Percentiles rank a stretch among this genome's conserved stretches.
Conservation (phyloP, 179 eudicot genomes). For the Drosera spatulata region DNA sequence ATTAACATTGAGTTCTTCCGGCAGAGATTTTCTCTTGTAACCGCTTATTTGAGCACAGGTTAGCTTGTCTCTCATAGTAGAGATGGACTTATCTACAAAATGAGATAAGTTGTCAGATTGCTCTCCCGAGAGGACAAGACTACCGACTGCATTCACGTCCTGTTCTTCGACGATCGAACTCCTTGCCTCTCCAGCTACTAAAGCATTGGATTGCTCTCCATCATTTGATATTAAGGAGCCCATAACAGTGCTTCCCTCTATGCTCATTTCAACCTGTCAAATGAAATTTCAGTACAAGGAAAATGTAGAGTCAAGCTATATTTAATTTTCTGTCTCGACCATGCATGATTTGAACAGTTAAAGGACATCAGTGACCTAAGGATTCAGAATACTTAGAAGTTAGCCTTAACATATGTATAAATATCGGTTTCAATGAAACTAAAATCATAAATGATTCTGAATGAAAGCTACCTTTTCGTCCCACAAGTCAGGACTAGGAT, state of each 20-base stretch:
- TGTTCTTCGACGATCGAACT: slow-evolving; percentile 13
- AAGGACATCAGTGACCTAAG: background rate
- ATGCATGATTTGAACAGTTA: no score
- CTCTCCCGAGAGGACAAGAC: slow-evolving; percentile 7
- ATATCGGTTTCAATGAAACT: background rate
- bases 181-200: slow-evolving; percentile 12
- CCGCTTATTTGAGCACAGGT: slow-evolving; percentile 10
- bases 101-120: slow-evolving; percentile 7
- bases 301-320: background rate
- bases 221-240: slow-evolving; percentile 10
- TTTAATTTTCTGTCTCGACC: no score
- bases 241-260: slow-evolving; percentile 11
- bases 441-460: background rate
- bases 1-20: slow-evolving; percentile 10
- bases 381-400: background rate
- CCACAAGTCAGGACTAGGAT: slow-evolving; percentile 12
- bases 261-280: slow-evolving; percentile 21
- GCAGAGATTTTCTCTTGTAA: slow-evolving; percentile 17
- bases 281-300: slow-evolving; percentile 1
- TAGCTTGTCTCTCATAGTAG: slow-evolving; percentile 9
- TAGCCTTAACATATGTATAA: background rate
- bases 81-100: slow-evolving; percentile 15
- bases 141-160: slow-evolving; percentile 8
- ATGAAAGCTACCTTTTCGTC: slow-evolving; percentile 34
- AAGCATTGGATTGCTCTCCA: slow-evolving; percentile 11